Conservation (phyloP, 108 stramenopile genomes). For the Thalassiosira profunda region DNA sequence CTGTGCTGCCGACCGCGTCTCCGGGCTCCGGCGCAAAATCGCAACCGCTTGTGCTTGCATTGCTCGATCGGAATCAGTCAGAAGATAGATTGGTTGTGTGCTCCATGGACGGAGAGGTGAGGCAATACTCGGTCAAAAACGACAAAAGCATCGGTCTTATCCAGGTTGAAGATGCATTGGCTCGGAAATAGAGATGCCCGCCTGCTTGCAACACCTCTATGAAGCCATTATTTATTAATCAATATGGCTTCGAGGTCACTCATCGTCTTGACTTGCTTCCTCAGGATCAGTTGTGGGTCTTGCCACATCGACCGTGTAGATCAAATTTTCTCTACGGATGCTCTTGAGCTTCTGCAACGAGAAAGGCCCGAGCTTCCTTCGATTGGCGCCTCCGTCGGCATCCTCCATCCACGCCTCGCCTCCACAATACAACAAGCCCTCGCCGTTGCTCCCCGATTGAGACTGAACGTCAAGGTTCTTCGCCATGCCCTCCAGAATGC, state of each 20-base stretch:
- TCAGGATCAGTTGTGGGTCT: neutral
- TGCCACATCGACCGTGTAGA: conserved; percentile 43
- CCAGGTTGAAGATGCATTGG: conserved; percentile 35
- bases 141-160: conserved; percentile 12
- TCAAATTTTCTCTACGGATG: conserved; percentile 33
- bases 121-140: conserved; percentile 31
- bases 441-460: conserved; percentile 8
- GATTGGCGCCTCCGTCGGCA: conserved; percentile 58
- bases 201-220: too few relatives aligned
- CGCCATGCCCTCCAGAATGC: conserved; percentile 36
- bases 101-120: conserved; percentile 28
- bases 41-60: conserved; percentile 24
- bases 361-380: conserved; percentile 69
- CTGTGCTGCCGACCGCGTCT: neutral
- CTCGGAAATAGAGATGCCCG: neutral
- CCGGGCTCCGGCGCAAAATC: conserved; percentile 1
- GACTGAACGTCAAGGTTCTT: conserved; percentile 1
- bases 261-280: neutral
- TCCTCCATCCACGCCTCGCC: conserved; percentile 74
- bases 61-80: conserved; percentile 33
- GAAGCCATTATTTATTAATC: too few relatives aligned
- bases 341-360: conserved; percentile 65
- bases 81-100: conserved; percentile 36
- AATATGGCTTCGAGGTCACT: neutral
- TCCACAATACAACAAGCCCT: conserved; percentile 38